phyloP scores from a whole-genome alignment of 306 rosid genomes.

The Quercus bicolor region DNA sequence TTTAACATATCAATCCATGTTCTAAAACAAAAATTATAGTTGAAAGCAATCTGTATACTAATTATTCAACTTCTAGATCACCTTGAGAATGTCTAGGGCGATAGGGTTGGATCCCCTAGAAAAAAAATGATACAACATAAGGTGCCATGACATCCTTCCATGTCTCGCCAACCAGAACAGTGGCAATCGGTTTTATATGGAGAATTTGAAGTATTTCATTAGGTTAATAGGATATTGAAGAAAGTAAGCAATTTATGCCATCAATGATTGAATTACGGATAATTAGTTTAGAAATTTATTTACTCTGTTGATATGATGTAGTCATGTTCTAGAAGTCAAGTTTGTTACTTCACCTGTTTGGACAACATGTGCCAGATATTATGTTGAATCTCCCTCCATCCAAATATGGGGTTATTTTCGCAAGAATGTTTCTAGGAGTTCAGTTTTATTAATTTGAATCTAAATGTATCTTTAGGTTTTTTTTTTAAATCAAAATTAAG shows the following conservation, averaged over 20 bases:
- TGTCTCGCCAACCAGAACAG: constrained; percentile 12
- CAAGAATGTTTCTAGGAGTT: no score
- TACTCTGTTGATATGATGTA: no score
- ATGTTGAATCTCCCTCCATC: no score
- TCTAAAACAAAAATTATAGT: neutral
- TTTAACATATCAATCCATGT: neutral
- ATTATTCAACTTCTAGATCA: neutral
- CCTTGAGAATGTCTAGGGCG: constrained; percentile 31
- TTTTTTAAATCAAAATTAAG: no score
- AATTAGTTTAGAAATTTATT: no score
- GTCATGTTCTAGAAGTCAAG: no score
- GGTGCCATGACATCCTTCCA: constrained; percentile 25
- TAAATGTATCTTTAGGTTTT: no score
- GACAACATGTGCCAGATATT: no score
- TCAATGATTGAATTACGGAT: no score
- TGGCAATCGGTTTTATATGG: constrained; percentile 24
- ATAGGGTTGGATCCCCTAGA: constrained; percentile 26
- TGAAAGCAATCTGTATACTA: neutral
- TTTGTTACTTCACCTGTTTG: no score
- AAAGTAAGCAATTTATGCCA: neutral
- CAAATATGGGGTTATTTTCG: no score
- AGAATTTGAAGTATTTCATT: neutral
- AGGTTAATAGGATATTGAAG: neutral
- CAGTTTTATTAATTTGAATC: no score
- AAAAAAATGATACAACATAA: constrained; percentile 20